phyloP scores from a whole-genome alignment of 169 alveolate species.

The Eimeria brunetti region DNA sequence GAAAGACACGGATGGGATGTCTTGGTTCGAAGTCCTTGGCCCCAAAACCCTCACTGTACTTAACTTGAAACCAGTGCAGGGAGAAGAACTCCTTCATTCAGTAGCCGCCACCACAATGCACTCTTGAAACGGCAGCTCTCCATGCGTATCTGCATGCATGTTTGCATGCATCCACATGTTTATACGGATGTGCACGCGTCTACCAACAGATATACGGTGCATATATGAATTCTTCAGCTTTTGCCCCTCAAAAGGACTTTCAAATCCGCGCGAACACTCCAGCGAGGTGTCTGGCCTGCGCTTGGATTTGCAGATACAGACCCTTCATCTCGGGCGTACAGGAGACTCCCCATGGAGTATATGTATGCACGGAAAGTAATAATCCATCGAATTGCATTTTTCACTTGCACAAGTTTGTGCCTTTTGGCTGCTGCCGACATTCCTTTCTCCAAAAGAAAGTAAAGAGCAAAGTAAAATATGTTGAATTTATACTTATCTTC shows the following conservation, averaged over 20 bases:
- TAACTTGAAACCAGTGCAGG: neutral
- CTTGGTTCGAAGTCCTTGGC: conserved; percentile 20
- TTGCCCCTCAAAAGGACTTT: neutral
- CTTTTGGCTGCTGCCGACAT: neutral
- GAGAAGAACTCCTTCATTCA: neutral
- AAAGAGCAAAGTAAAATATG: neutral
- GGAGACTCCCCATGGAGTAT: neutral
- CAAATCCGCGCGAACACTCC: neutral
- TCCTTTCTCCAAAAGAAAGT: neutral
- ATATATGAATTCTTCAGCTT: neutral
- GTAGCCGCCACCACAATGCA: neutral
- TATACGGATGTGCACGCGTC: neutral
- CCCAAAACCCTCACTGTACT: conserved; percentile 12
- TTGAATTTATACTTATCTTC: neutral
- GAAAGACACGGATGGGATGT: neutral
- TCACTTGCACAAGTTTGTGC: neutral
- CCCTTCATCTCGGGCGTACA: neutral
- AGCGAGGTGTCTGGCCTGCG: neutral
- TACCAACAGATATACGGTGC: neutral
- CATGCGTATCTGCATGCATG: neutral
- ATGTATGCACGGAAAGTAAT: neutral
- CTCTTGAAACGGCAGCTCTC: too few species aligned
- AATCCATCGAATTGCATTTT: neutral
- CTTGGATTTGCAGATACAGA: neutral
- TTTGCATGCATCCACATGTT: neutral